Percentiles rank a stretch among this genome's conserved stretches.
phyloP scores from a whole-genome alignment of 306 rosid species.

The Malus orientalis region DNA sequence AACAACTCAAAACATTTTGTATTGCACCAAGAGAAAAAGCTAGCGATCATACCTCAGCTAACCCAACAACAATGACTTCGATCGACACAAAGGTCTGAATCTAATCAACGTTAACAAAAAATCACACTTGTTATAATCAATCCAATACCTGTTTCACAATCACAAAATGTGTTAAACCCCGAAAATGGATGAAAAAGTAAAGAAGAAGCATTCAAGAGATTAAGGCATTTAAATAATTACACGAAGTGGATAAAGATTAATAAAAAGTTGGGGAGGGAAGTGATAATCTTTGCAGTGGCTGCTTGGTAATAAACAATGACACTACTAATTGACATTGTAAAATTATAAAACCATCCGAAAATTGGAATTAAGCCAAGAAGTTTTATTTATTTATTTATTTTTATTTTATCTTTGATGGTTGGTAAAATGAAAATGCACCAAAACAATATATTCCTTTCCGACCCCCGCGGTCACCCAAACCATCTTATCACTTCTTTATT shows the following conservation, averaged over 20 bases:
- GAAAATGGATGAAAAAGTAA: not conserved
- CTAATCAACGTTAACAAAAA: conserved; percentile 59
- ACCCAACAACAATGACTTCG: conserved; percentile 54
- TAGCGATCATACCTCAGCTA: conserved; percentile 46
- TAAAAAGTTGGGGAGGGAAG: no score
- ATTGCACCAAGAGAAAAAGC: not conserved
- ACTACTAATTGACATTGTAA: conserved; percentile 33
- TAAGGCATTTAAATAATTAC: no score
- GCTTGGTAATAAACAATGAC: conserved; percentile 79
- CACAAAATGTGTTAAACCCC: not conserved
- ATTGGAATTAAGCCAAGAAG: conserved; percentile 29
- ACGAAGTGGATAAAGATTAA: no score
- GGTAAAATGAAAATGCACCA: conserved; percentile 4
- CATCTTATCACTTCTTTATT: conserved; percentile 93
- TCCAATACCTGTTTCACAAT: not conserved
- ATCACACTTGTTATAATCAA: conserved; percentile 50
- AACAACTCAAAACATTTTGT: not conserved
- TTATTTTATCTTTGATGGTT: not conserved
- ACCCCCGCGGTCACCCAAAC: conserved; percentile 93
- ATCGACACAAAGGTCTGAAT: conserved; percentile 70
- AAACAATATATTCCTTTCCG: conserved; percentile 57
- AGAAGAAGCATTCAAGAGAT: conserved; percentile 21
- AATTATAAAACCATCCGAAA: conserved; percentile 59
- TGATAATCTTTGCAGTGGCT: no score
- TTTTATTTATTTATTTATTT: not conserved